Evolutionary conservation across 2,329 filamentous ascomycete genomes (phyloP).

Genomic region (Colletotrichum sp.): DNA sequence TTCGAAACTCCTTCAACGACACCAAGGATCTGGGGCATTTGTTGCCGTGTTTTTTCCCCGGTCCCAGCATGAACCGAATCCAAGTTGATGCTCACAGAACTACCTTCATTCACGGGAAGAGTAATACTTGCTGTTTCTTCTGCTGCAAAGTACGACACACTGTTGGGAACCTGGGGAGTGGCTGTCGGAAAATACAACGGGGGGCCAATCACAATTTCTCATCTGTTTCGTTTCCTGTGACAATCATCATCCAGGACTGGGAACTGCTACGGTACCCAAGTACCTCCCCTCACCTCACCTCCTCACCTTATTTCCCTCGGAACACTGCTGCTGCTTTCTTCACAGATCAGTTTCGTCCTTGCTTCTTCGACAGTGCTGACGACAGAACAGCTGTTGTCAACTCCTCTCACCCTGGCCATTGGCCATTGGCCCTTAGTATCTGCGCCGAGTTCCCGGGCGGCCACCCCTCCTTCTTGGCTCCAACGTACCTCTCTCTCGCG

Average conservation of each 20-base stretch:
- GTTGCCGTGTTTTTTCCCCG: not conserved
- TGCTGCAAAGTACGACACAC: not conserved
- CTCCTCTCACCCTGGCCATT: not conserved
- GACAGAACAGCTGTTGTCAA: not conserved
- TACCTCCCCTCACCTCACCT: not conserved
- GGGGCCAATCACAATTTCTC: not conserved
- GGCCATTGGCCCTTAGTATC: not conserved
- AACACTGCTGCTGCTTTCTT: not conserved
- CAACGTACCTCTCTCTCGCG: not conserved
- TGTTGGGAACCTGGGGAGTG: not conserved
- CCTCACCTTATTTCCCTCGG: not conserved
- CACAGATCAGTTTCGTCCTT: not conserved
- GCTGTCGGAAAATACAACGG: not conserved
- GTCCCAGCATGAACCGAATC: not conserved
- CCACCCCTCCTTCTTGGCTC: not conserved
- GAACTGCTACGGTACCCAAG: not conserved
- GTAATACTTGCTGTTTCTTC: not conserved
- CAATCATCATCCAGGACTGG: not conserved
- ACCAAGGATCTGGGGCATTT: not conserved
- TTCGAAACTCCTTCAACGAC: not conserved
- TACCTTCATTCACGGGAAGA: not conserved
- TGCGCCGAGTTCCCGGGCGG: not conserved
- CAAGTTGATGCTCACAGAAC: not conserved
- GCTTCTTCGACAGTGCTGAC: not conserved
- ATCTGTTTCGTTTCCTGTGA: conserved; percentile 8